Conservation (phyloP, 305 asterid genomes). For the Caryopteris hybrid region DNA sequence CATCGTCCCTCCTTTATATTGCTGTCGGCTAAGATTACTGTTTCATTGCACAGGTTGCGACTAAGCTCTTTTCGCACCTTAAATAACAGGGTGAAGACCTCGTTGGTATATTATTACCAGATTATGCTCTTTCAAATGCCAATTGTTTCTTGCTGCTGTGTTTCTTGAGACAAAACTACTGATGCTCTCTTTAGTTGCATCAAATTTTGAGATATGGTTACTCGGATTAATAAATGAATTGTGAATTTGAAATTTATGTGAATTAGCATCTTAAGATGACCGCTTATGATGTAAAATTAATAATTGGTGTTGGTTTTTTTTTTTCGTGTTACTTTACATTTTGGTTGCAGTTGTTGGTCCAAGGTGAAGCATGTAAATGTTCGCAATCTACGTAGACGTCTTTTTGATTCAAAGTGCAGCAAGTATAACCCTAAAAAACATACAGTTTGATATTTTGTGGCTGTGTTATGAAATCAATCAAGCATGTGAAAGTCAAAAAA, state of each 20-base stretch:
- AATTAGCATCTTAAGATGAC: constrained; percentile 8
- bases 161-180: constrained; percentile 5
- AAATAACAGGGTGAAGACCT: constrained; percentile 34
- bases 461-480: too few relatives aligned
- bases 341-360: background rate
- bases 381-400: background rate
- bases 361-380: background rate
- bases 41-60: constrained; percentile 58
- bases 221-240: constrained; percentile 28
- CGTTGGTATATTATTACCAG: constrained; percentile 7
- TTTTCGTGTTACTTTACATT: background rate
- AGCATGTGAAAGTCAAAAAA: too few relatives aligned
- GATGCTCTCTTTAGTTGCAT: constrained; percentile 13
- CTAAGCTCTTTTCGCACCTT: constrained; percentile 58
- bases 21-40: background rate
- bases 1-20: background rate
- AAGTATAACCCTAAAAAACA: too few relatives aligned
- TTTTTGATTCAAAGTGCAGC: background rate
- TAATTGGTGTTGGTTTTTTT: background rate
- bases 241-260: constrained; percentile 10
- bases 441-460: too few relatives aligned
- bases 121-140: constrained; percentile 4
- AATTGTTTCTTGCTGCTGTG: background rate
- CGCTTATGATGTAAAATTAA: background rate
- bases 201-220: constrained; percentile 20